Conservation (phyloP, 176 grass and related monocot genomes). For the Oryza punctata region DNA sequence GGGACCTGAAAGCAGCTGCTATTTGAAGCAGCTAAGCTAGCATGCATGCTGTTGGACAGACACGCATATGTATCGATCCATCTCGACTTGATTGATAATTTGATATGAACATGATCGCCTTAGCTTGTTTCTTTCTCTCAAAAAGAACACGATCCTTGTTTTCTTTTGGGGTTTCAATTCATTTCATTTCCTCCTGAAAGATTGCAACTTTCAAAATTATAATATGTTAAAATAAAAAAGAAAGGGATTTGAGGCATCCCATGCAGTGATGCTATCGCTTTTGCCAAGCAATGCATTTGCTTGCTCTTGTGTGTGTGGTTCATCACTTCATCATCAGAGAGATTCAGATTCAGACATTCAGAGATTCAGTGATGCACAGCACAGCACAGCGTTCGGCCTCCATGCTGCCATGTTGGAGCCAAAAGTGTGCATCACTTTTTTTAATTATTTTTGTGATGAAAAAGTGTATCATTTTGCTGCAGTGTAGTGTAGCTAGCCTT, state of each 20-base stretch:
- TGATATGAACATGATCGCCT: neutral
- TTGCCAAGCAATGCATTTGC: slow-evolving; percentile 19
- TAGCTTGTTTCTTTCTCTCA: neutral
- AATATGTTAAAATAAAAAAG: neutral
- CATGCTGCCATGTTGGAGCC: slow-evolving; percentile 35
- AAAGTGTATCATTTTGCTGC: slow-evolving; percentile 4
- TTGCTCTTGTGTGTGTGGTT: neutral
- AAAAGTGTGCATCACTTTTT: slow-evolving; percentile 8
- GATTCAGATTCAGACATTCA: neutral
- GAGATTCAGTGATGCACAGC: neutral
- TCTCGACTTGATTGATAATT: neutral
- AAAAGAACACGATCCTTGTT: neutral
- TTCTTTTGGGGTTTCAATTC: neutral
- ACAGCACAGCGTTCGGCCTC: neutral
- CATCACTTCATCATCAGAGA: neutral
- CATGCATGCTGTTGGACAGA: neutral
- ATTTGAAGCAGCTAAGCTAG: neutral
- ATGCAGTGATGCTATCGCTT: slow-evolving; percentile 34
- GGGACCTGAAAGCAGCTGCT: neutral
- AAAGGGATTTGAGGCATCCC: neutral
- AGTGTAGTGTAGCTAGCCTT: neutral
- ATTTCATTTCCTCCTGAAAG: neutral
- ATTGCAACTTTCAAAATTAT: neutral
- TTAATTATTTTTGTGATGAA: neutral
- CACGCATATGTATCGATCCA: neutral